Percentiles rank a stretch among this genome's conserved stretches.
These are phyloP conservation scores for Euphorbia schlechtendalii DNA, from an alignment of 441 rosid species.

Conservation along the genomic window DNA sequence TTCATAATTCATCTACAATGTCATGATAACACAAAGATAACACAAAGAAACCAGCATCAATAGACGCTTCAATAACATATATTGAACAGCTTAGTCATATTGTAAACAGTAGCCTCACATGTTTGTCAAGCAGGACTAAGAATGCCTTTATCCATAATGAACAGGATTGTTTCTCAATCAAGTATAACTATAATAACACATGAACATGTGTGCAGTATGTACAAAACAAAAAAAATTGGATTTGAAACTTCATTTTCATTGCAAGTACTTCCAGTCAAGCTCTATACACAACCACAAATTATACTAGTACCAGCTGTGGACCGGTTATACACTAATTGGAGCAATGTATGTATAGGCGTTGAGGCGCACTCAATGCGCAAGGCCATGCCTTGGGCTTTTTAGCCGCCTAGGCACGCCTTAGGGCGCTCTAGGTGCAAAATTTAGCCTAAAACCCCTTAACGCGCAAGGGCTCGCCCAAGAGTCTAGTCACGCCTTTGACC, in stretches of 20 bases:
- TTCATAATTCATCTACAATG: conserved; percentile 90
- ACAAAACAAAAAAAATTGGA: not conserved
- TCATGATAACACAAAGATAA: conserved; percentile 15
- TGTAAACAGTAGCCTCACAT: not conserved
- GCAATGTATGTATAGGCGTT: too few relatives aligned
- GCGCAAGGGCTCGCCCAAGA: too few relatives aligned
- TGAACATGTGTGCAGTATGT: not conserved
- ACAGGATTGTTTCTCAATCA: not conserved
- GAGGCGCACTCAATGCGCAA: too few relatives aligned
- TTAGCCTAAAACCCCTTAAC: too few relatives aligned
- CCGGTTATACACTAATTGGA: not conserved
- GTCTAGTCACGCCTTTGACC: too few relatives aligned
- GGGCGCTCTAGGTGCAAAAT: too few relatives aligned
- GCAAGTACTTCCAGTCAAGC: not conserved
- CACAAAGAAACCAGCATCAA: conserved; percentile 11
- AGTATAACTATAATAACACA: not conserved
- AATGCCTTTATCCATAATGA: not conserved
- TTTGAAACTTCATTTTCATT: not conserved
- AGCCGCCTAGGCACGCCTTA: too few relatives aligned
- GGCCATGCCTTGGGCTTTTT: too few relatives aligned
- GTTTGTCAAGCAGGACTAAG: not conserved
- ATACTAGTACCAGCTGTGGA: not conserved
- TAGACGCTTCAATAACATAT: not conserved
- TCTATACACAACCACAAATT: not conserved
- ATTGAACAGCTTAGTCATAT: not conserved